A percentile compares a stretch with the other conserved stretches of the same genome.
phyloP scores from a whole-genome alignment of 2,329 filamentous ascomycete genomes.

The Penicillium sp. region DNA sequence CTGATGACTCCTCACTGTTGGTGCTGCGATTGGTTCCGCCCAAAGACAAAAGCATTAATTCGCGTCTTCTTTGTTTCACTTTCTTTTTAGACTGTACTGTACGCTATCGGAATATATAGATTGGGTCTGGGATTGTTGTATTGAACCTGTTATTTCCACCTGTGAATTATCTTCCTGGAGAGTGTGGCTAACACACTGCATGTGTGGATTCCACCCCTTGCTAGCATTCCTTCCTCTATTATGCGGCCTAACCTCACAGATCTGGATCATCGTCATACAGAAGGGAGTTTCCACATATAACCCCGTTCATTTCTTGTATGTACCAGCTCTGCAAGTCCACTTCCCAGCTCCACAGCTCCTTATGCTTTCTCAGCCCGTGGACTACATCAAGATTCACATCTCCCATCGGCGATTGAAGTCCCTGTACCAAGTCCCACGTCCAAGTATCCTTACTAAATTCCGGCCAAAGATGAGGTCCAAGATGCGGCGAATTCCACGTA shows the following conservation, averaged over 20 bases:
- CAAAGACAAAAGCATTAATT: slow-evolving; percentile 25
- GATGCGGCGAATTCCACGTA: neutral
- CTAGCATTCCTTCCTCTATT: neutral
- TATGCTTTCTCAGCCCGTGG: neutral
- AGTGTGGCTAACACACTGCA: neutral
- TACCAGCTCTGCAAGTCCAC: neutral
- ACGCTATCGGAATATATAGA: slow-evolving; percentile 31
- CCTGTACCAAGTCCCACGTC: neutral
- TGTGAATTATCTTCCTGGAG: neutral
- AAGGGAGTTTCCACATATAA: too few relatives aligned
- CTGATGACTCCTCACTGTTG: slow-evolving; percentile 15
- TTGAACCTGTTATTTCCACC: slow-evolving; percentile 9
- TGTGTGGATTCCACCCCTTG: neutral
- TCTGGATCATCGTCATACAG: neutral
- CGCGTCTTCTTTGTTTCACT: slow-evolving; percentile 13
- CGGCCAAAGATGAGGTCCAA: neutral
- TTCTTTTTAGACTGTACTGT: slow-evolving; percentile 20
- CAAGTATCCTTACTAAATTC: neutral
- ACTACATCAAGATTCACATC: neutral
- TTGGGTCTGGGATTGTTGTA: slow-evolving; percentile 18
- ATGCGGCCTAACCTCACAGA: neutral
- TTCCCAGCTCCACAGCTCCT: neutral
- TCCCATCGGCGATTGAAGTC: neutral
- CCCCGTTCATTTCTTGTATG: neutral
- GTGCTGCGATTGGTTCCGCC: slow-evolving; percentile 9